These are phyloP conservation scores for Sclerotinia glacialis DNA, from an alignment of 2,329 filamentous ascomycete genomes.

Conservation along the genomic window DNA sequence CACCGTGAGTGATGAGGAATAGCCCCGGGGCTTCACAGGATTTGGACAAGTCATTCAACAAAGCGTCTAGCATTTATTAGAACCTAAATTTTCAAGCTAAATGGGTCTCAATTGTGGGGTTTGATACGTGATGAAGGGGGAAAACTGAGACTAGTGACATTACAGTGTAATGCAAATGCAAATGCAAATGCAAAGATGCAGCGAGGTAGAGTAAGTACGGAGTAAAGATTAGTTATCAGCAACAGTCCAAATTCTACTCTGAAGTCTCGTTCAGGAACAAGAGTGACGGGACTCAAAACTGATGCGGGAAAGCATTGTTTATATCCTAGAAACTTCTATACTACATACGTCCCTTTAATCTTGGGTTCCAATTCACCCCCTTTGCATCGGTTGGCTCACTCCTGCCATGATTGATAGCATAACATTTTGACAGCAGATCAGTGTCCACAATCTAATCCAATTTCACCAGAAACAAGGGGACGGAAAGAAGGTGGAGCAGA, in stretches of 20 bases:
- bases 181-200: slow-evolving; percentile 4
- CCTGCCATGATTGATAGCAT: neutral
- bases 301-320: slow-evolving; percentile 8
- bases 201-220: neutral
- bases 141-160: neutral
- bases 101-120: slow-evolving; percentile 11
- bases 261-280: neutral
- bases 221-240: neutral
- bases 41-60: neutral
- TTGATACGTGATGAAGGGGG: slow-evolving; percentile 10
- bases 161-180: neutral
- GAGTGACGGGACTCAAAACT: neutral
- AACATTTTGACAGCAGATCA: slow-evolving; percentile 5
- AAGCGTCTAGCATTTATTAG: slow-evolving; percentile 1
- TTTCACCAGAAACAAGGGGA: neutral
- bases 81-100: neutral
- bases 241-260: neutral
- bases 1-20: neutral
- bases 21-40: neutral
- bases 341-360: neutral
- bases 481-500: neutral
- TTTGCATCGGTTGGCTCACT: slow-evolving; percentile 7
- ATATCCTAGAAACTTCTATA: neutral
- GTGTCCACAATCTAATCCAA: neutral
- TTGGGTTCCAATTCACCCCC: neutral